Conservation (phyloP, 805 yeast genomes). For the Saccharomycopsis selenospora region DNA sequence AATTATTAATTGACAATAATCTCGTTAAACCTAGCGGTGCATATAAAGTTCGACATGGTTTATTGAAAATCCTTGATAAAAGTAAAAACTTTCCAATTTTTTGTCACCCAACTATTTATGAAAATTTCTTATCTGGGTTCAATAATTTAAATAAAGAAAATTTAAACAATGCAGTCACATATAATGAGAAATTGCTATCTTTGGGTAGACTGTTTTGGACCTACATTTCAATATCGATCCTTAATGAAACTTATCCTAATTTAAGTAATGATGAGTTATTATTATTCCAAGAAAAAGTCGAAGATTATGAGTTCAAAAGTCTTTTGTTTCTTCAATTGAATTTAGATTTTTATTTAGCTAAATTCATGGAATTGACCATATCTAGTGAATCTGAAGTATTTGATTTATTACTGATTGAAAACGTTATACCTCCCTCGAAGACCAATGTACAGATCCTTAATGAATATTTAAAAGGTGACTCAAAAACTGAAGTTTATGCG, state of each 20-base stretch:
- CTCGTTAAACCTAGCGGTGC: neutral
- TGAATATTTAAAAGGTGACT: neutral
- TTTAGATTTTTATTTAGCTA: neutral
- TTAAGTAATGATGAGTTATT: neutral
- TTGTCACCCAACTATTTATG: neutral
- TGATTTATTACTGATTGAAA: neutral
- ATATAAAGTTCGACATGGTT: neutral
- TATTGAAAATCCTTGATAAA: neutral
- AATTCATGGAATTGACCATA: neutral
- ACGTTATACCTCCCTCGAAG: neutral
- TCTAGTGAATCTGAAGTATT: neutral
- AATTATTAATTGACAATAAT: neutral
- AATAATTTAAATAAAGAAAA: neutral
- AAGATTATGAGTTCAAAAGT: neutral
- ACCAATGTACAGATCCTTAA: neutral
- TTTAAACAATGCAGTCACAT: neutral
- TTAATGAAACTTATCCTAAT: neutral
- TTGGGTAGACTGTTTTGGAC: neutral
- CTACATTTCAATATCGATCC: neutral
- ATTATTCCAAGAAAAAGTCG: neutral
- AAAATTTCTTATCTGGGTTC: neutral
- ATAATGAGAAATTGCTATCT: neutral
- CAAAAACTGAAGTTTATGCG: neutral
- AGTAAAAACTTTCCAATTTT: neutral
- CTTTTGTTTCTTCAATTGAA: neutral